These are phyloP conservation scores for Mycena rebaudengoi DNA, from an alignment of 768 basidiomycete species.

Conservation along the genomic window DNA sequence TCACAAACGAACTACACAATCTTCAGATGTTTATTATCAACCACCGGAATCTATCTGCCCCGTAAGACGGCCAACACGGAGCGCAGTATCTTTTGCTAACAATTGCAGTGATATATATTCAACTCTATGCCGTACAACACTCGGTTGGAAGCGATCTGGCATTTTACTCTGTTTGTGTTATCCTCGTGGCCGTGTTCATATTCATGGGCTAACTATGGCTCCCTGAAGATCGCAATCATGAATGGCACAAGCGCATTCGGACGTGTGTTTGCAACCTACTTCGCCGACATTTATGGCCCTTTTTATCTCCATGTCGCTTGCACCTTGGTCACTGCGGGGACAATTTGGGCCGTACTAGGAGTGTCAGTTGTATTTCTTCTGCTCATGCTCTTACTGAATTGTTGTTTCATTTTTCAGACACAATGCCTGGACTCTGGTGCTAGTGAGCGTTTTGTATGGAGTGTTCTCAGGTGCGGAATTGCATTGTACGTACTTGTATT, in stretches of 20 bases:
- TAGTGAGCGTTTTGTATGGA: constrained; percentile 55
- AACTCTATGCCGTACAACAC: constrained; percentile 31
- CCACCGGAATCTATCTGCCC: constrained; percentile 25
- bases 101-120: constrained; percentile 16
- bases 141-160: constrained; percentile 25
- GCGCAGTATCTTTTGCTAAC: too few relatives aligned
- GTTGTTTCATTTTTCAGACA: constrained; percentile 31
- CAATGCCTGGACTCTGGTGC: constrained; percentile 45
- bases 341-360: constrained; percentile 49
- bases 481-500: too few relatives aligned
- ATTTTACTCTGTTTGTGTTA: constrained; percentile 28
- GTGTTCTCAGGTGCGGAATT: constrained; percentile 47
- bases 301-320: constrained; percentile 48
- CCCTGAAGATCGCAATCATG: constrained; percentile 44
- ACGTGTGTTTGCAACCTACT: constrained; percentile 43
- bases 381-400: neutral
- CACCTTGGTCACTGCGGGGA: constrained; percentile 45
- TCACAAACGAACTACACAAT: neutral
- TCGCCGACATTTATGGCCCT: constrained; percentile 47
- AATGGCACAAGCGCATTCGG: constrained; percentile 45
- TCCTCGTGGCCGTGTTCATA: neutral
- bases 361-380: constrained; percentile 38
- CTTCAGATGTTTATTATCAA: neutral
- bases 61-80: too few relatives aligned
- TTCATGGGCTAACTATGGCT: too few relatives aligned